Evolutionary conservation across 768 basidiomycete species (phyloP), one percentile per base, ranked within the genome.

Genomic region (Suillus paluster): DNA sequence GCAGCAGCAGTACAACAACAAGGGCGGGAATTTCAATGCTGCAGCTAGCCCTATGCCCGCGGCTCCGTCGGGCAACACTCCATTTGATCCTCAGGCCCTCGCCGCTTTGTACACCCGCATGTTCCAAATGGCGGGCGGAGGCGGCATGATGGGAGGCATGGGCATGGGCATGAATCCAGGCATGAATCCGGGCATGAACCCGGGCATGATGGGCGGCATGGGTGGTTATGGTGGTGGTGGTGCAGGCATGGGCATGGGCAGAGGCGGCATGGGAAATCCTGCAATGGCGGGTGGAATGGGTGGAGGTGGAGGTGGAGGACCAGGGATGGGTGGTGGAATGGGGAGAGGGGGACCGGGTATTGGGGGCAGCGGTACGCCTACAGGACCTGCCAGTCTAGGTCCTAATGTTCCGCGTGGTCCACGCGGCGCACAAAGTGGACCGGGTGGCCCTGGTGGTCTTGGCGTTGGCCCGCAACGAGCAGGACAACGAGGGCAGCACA

Each of bases 21-120:
- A 67, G 3, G 78, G 76, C 52, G 64, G 72, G 45, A 79, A 79
- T 63, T 83, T 79, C 69, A 70, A 67, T 68, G 70, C 68, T 59
- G 69, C 70, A 25, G 50, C 45, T 48, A 55, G 27, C 7, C 58
- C 58, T 60, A 66, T 33, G 64, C 63, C 54, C 15, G 58, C 59
- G 27, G 71, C 69, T 45, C 76, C 77, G 49, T 73, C 66, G 14
- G 83, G 80, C 5, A 86, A 81, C 66, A 82, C 87, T 5, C 84
- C 91, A 1, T 97, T 98, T 71, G 96, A 98, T 72, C 94, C 96
- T 0, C 91, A 94, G 66, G 93, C 93, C 2, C 88, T 99, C 72
- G 94, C 94, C 0, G 86, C 90, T 60, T 87, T 98, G 62, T 99
- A 97, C 77, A 94, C 95, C 39, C 90, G 94, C 64, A 98, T 99